These are phyloP conservation scores for Phytomonas serpens DNA, from an alignment of 208 protist species.

Conservation along the genomic window DNA sequence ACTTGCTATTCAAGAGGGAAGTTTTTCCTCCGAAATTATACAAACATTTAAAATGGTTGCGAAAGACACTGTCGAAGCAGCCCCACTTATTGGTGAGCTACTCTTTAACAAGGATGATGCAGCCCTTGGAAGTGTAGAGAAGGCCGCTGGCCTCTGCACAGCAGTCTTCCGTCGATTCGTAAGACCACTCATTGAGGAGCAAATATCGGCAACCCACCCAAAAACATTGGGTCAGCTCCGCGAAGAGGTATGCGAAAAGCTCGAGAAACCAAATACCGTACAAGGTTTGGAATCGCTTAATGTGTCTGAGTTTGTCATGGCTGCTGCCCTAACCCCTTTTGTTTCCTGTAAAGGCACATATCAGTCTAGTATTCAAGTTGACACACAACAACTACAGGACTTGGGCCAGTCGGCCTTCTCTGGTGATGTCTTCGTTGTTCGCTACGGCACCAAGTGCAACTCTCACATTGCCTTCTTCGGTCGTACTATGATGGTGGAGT, in stretches of 20 bases:
- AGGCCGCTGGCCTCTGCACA: conserved; percentile 70
- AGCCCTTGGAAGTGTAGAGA: conserved; percentile 51
- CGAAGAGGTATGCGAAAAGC: conserved; percentile 52
- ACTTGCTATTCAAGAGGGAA: conserved; percentile 64
- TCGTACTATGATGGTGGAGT: conserved; percentile 70
- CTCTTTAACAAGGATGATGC: conserved; percentile 78
- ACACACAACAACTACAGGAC: conserved; percentile 21
- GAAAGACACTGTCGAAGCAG: conserved; percentile 38
- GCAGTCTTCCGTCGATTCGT: conserved; percentile 70
- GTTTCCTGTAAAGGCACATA: conserved; percentile 73
- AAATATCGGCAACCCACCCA: conserved; percentile 38
- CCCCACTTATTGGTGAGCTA: conserved; percentile 60
- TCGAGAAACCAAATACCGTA: conserved; percentile 62
- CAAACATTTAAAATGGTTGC: conserved; percentile 2
- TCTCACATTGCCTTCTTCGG: conserved; percentile 74
- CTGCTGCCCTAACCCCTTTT: conserved; percentile 53
- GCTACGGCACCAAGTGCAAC: conserved; percentile 68
- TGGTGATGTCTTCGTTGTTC: conserved; percentile 66
- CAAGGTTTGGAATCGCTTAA: conserved; percentile 60
- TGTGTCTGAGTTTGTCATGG: conserved; percentile 53
- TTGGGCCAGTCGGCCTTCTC: conserved; percentile 32
- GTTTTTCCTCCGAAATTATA: conserved; percentile 40
- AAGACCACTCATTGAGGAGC: conserved; percentile 37
- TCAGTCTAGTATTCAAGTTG: conserved; percentile 49
- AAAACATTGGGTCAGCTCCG: conserved; percentile 55